Evolutionary conservation across 805 yeast genomes (phyloP).

Genomic region (Candida michaelii): DNA sequence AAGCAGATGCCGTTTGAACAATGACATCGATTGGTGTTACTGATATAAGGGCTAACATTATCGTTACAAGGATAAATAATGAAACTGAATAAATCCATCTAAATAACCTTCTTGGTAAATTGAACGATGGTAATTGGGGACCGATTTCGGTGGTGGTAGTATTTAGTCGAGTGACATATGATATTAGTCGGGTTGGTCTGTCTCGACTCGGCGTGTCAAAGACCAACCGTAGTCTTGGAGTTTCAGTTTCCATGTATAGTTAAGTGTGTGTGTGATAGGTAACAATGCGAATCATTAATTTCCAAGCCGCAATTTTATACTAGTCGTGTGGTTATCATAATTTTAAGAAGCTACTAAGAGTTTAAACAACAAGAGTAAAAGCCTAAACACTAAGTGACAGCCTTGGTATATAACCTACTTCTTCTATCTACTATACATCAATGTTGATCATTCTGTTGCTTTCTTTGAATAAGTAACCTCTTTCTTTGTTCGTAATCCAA

Average conservation of each 20-base stretch:
- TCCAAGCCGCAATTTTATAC: neutral
- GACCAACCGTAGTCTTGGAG: slow-evolving; percentile 4
- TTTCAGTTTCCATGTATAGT: neutral
- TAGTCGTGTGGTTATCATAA: slow-evolving; percentile 1
- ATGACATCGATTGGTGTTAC: slow-evolving; percentile 83
- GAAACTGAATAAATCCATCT: slow-evolving; percentile 31
- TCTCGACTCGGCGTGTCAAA: neutral
- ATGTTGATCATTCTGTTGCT: slow-evolving; percentile 20
- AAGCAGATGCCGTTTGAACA: slow-evolving; percentile 50
- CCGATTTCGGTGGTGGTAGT: slow-evolving; percentile 10
- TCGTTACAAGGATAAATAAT: slow-evolving; percentile 20
- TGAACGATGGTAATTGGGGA: slow-evolving; percentile 15
- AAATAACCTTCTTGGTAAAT: slow-evolving; percentile 22
- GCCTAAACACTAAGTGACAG: no score
- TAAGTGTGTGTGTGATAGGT: neutral
- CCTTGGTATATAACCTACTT: no score
- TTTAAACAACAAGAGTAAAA: no score
- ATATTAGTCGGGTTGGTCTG: slow-evolving; percentile 2
- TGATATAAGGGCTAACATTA: slow-evolving; percentile 55
- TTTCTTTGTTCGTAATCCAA: slow-evolving; percentile 39
- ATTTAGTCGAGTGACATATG: slow-evolving; percentile 4
- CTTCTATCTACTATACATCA: neutral
- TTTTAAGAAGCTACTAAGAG: no score
- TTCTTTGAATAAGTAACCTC: slow-evolving; percentile 33
- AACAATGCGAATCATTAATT: neutral